A percentile compares a stretch with the other conserved stretches of the same genome.
Evolutionary conservation across 116 monocot genomes (phyloP).

Genomic region (Trichopus zeylanicus): DNA sequence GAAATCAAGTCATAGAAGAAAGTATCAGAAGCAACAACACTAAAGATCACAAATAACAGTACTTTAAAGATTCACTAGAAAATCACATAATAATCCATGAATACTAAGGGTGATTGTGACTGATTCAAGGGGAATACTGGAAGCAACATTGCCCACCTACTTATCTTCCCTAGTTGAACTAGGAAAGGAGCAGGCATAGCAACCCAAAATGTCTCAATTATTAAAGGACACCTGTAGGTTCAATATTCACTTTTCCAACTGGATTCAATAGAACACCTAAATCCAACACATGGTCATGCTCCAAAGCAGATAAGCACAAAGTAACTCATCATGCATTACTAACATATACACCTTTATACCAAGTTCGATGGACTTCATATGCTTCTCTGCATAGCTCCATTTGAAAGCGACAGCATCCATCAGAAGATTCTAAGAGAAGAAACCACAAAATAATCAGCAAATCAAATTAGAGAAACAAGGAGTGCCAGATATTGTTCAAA

Average conservation of each 20-base stretch:
- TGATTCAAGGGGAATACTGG: too few species aligned
- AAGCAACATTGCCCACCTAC: background rate
- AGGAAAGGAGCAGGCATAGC: background rate
- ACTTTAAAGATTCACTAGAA: too few species aligned
- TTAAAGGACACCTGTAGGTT: too few species aligned
- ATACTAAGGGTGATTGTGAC: too few species aligned
- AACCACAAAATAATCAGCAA: slow-evolving; percentile 2
- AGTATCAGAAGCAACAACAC: too few species aligned
- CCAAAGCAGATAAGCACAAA: too few species aligned
- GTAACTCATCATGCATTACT: too few species aligned
- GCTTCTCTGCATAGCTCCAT: slow-evolving; percentile 54
- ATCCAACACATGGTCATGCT: too few species aligned
- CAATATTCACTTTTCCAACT: background rate
- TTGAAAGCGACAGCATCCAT: slow-evolving; percentile 63
- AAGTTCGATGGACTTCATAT: slow-evolving; percentile 69
- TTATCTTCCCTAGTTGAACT: background rate
- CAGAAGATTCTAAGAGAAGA: slow-evolving; percentile 50
- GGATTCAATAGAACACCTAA: background rate
- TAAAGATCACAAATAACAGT: too few species aligned
- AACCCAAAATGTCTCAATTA: too few species aligned
- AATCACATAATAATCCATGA: too few species aligned
- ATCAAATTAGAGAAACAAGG: background rate
- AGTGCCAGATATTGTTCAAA: background rate
- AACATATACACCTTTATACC: slow-evolving; percentile 70
- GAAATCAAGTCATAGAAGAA: too few species aligned